Evolutionary conservation across 108 stramenopile species (phyloP).

Genomic region (Conticribra weissflogii): DNA sequence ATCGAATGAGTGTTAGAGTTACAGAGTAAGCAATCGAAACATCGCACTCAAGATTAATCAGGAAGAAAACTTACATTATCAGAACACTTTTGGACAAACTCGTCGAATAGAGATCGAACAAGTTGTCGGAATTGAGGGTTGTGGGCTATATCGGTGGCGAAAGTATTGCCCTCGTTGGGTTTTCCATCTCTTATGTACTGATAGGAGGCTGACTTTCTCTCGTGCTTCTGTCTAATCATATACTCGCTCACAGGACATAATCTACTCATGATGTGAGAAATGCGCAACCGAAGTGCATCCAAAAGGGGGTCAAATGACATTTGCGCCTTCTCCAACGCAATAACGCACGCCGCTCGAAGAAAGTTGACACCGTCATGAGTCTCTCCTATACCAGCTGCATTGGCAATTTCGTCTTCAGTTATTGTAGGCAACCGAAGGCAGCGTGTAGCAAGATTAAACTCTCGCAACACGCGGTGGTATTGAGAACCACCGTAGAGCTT

Average conservation of each 20-base stretch:
- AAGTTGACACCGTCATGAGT: constrained; percentile 95
- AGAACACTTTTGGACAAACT: constrained; percentile 80
- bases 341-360: constrained; percentile 91
- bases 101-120: constrained; percentile 81
- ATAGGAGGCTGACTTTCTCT: constrained; percentile 60
- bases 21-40: background rate
- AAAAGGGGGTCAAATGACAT: constrained; percentile 85
- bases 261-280: constrained; percentile 87
- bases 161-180: constrained; percentile 14
- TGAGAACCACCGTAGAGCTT: constrained; percentile 91
- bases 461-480: constrained; percentile 89
- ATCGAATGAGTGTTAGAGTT: background rate
- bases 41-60: constrained; percentile 1
- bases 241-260: constrained; percentile 87
- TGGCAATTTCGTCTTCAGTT: constrained; percentile 93
- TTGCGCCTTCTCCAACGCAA: constrained; percentile 92
- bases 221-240: constrained; percentile 80
- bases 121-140: constrained; percentile 77
- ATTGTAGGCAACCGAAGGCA: constrained; percentile 84
- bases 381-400: constrained; percentile 92
- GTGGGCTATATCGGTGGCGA: constrained; percentile 60
- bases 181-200: constrained; percentile 44
- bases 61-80: constrained; percentile 53
- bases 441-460: constrained; percentile 87
- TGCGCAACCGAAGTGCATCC: constrained; percentile 65